These are phyloP conservation scores for Helotiales sp. DNA, from an alignment of 2,329 filamentous ascomycete species.

Conservation along the genomic window DNA sequence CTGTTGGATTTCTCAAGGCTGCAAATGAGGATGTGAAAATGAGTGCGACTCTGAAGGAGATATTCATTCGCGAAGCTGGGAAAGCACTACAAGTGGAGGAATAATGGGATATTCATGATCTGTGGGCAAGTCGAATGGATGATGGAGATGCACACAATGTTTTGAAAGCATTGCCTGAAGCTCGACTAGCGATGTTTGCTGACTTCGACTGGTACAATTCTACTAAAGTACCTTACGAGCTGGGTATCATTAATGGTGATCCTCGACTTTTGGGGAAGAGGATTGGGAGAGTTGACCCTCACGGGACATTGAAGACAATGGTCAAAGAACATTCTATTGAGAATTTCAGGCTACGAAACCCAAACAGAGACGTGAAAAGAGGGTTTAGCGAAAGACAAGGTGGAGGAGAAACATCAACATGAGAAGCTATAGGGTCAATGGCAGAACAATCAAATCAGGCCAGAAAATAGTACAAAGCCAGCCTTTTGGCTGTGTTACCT, in stretches of 20 bases:
- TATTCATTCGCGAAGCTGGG: slow-evolving; percentile 53
- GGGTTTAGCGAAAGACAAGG: not conserved
- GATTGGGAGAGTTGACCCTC: slow-evolving; percentile 45
- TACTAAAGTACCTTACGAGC: slow-evolving; percentile 49
- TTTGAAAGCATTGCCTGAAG: slow-evolving; percentile 44
- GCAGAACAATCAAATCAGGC: not conserved
- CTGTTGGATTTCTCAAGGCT: slow-evolving; percentile 54
- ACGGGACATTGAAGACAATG: slow-evolving; percentile 47
- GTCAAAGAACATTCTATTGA: slow-evolving; percentile 54
- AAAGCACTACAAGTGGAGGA: slow-evolving; percentile 47
- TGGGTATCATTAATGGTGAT: slow-evolving; percentile 49
- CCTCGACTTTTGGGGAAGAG: slow-evolving; percentile 52
- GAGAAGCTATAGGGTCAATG: not conserved
- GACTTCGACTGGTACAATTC: slow-evolving; percentile 49
- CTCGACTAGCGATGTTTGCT: slow-evolving; percentile 7
- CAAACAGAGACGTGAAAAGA: not conserved
- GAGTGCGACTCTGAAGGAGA: slow-evolving; percentile 54
- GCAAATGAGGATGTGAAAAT: slow-evolving; percentile 49
- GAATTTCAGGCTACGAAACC: slow-evolving; percentile 49
- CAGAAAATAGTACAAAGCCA: too few species aligned
- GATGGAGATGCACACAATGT: slow-evolving; percentile 49
- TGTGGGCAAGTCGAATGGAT: slow-evolving; percentile 58
- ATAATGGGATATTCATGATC: slow-evolving; percentile 56
- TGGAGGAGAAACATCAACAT: not conserved
- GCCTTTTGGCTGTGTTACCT: too few species aligned